A percentile compares a stretch with the other conserved stretches of the same genome.
These are phyloP conservation scores for Cladorrhinum samala DNA, from an alignment of 495 filamentous ascomycete species.

Conservation along the genomic window DNA sequence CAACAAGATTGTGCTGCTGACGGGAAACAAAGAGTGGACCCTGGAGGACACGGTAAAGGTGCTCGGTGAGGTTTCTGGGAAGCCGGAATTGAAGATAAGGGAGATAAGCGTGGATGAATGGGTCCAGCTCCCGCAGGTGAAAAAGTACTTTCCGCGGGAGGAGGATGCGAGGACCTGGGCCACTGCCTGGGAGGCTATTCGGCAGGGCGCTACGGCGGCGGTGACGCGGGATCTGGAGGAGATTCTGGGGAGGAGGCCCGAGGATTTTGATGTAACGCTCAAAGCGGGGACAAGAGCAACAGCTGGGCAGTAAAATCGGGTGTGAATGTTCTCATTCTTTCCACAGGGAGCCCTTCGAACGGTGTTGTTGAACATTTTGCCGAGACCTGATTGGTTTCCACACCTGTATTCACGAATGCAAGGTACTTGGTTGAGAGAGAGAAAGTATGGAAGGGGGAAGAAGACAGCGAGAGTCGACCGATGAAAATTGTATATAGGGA, in stretches of 20 bases:
- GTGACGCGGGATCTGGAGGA: slow-evolving; percentile 27
- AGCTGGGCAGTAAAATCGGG: neutral
- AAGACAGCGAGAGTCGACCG: too few species aligned
- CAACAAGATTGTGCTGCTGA: slow-evolving; percentile 36
- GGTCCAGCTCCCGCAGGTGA: slow-evolving; percentile 26
- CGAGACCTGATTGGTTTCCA: too few species aligned
- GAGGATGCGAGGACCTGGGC: slow-evolving; percentile 25
- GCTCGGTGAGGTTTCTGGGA: slow-evolving; percentile 28
- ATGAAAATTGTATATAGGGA: too few species aligned
- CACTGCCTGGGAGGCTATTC: slow-evolving; percentile 41
- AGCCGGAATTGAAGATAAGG: slow-evolving; percentile 22
- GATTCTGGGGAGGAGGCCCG: slow-evolving; percentile 35
- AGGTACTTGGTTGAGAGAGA: too few species aligned
- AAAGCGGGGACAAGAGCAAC: slow-evolving; percentile 13
- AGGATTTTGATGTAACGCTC: slow-evolving; percentile 28
- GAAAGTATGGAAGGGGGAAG: too few species aligned
- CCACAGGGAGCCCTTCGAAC: too few species aligned
- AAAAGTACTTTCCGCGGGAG: slow-evolving; percentile 11
- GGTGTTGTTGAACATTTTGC: too few species aligned
- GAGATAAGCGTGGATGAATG: slow-evolving; percentile 40
- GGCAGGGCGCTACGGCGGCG: slow-evolving; percentile 35
- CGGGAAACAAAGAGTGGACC: slow-evolving; percentile 33
- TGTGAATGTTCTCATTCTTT: too few species aligned
- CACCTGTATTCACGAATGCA: too few species aligned
- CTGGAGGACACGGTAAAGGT: slow-evolving; percentile 37